Conservation (phyloP, 2,329 filamentous ascomycete species). For the Trichophyton verrucosum region DNA sequence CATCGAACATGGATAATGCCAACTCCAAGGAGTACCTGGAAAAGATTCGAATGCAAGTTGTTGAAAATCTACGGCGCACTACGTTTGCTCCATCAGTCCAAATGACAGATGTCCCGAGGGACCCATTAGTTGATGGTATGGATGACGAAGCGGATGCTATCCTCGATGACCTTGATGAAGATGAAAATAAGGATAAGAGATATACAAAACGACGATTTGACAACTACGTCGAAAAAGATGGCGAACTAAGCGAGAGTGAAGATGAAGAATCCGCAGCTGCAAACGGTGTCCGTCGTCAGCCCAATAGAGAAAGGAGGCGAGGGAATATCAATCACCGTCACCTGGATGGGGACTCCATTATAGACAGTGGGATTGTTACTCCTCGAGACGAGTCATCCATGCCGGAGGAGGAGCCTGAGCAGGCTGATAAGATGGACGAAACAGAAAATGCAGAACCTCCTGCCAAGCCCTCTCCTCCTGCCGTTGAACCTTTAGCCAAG, state of each 20-base stretch:
- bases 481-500: slow-evolving; percentile 18
- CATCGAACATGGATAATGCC: slow-evolving; percentile 61
- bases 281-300: slow-evolving; percentile 57
- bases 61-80: slow-evolving; percentile 54
- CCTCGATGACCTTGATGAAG: slow-evolving; percentile 62
- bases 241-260: slow-evolving; percentile 77
- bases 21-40: slow-evolving; percentile 57
- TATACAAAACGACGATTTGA: slow-evolving; percentile 75
- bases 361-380: slow-evolving; percentile 40
- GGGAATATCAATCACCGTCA: slow-evolving; percentile 53
- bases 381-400: slow-evolving; percentile 32
- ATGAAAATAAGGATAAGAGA: slow-evolving; percentile 72
- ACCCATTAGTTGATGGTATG: slow-evolving; percentile 42
- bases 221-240: slow-evolving; percentile 59
- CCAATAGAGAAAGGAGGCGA: slow-evolving; percentile 36
- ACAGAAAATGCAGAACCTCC: slow-evolving; percentile 25
- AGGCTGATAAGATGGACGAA: slow-evolving; percentile 32
- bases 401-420: slow-evolving; percentile 34
- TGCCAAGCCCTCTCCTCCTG: slow-evolving; percentile 21
- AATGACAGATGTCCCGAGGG: slow-evolving; percentile 51
- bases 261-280: slow-evolving; percentile 63
- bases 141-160: slow-evolving; percentile 55
- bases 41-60: slow-evolving; percentile 53
- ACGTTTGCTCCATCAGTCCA: slow-evolving; percentile 51
- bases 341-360: slow-evolving; percentile 43